Conservation (phyloP, 75 land plant species). For the Pinus taeda region DNA sequence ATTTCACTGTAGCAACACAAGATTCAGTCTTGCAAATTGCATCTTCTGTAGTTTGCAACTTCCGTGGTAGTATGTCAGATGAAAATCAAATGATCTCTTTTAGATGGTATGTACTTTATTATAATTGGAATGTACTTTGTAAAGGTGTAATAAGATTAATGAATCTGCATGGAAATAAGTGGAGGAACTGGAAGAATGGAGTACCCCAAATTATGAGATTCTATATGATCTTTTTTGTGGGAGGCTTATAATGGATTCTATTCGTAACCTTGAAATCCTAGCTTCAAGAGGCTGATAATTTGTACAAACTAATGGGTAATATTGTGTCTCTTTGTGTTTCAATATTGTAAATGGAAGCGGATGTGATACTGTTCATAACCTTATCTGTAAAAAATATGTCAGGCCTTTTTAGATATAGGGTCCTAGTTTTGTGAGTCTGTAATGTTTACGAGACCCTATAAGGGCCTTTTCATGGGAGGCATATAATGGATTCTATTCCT, state of each 20-base stretch:
- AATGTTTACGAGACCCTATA: neutral
- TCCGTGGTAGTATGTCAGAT: no score
- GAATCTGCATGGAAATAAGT: no score
- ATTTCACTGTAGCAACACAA: no score
- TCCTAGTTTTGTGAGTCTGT: constrained; percentile 2
- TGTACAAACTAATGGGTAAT: neutral
- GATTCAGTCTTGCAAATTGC: no score
- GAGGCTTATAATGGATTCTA: neutral
- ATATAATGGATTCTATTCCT: neutral
- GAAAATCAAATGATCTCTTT: no score
- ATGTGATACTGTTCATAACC: neutral
- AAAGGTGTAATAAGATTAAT: no score
- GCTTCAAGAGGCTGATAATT: no score
- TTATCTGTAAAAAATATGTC: neutral
- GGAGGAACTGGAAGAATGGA: no score
- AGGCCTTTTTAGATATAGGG: neutral
- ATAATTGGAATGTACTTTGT: no score
- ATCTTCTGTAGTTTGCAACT: no score
- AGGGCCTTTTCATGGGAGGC: no score
- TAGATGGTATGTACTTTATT: no score
- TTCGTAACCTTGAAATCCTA: neutral
- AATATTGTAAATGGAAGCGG: neutral
- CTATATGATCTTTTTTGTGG: neutral
- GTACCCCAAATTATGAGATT: neutral
- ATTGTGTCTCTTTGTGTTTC: neutral